phyloP scores from a whole-genome alignment of 257 asterid species.

The Prunella vulgaris region DNA sequence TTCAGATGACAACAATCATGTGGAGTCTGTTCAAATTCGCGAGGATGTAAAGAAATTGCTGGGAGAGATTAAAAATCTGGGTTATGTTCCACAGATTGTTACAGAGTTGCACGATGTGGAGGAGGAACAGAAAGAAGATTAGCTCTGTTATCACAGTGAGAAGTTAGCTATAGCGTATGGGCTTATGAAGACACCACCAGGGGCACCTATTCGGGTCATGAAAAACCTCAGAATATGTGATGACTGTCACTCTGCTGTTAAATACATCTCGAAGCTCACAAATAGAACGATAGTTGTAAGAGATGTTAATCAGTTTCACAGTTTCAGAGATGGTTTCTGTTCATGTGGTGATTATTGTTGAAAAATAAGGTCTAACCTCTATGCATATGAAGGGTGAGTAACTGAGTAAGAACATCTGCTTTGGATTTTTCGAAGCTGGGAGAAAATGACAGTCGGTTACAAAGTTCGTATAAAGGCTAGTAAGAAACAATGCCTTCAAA shows the following conservation, averaged over 20 bases:
- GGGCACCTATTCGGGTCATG: slow-evolving; percentile 60
- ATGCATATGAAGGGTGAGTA: neutral
- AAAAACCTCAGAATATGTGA: slow-evolving; percentile 82
- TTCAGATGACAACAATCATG: slow-evolving; percentile 56
- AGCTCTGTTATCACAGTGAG: slow-evolving; percentile 74
- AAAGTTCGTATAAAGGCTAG: too few species aligned
- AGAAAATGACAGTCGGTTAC: too few species aligned
- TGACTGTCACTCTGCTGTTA: slow-evolving; percentile 81
- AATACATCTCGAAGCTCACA: slow-evolving; percentile 54
- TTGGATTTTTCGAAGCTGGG: too few species aligned
- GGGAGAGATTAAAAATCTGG: slow-evolving; percentile 53
- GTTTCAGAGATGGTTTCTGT: slow-evolving; percentile 55
- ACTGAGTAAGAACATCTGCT: too few species aligned
- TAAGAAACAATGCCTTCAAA: too few species aligned
- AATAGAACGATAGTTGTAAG: slow-evolving; percentile 54
- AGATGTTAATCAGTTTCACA: slow-evolving; percentile 73
- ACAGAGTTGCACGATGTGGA: slow-evolving; percentile 75
- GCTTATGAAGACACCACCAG: slow-evolving; percentile 64
- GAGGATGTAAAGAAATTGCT: slow-evolving; percentile 50
- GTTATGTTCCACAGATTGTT: slow-evolving; percentile 52
- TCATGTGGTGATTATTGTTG: slow-evolving; percentile 83
- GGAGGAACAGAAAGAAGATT: slow-evolving; percentile 70
- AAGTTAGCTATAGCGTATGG: slow-evolving; percentile 85
- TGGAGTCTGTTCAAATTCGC: slow-evolving; percentile 50
- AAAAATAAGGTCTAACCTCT: neutral